Evolutionary conservation across 306 rosid genomes (phyloP).

Genomic region (Aeschynomene evenia): DNA sequence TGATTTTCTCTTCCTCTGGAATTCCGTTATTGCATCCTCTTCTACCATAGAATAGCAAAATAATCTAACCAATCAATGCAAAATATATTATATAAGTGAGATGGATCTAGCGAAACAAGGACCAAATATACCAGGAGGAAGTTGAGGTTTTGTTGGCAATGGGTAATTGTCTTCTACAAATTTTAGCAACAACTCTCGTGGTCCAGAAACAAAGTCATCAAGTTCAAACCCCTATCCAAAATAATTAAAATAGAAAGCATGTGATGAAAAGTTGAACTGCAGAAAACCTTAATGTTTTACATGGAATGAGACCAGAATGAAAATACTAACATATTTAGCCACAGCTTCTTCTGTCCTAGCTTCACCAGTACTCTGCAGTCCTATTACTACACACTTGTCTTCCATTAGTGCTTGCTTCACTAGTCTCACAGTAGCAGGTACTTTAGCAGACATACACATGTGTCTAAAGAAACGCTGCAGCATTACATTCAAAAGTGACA

Average conservation of each 20-base stretch:
- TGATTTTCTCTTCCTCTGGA: conserved; percentile 87
- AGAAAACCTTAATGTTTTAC: conserved; percentile 14
- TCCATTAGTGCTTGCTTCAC: conserved; percentile 78
- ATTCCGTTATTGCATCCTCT: conserved; percentile 88
- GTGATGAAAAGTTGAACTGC: conserved; percentile 11
- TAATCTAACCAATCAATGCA: conserved; percentile 14
- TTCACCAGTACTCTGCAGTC: conserved; percentile 99
- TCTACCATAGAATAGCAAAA: conserved; percentile 43
- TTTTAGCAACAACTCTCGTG: conserved; percentile 88
- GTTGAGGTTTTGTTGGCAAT: conserved; percentile 92
- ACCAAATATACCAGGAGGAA: conserved; percentile 61
- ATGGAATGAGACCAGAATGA: conserved; percentile 31
- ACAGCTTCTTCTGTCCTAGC: conserved; percentile 98
- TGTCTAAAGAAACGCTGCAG: conserved; percentile 97
- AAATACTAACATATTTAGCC: conserved; percentile 83
- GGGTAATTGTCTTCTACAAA: conserved; percentile 97
- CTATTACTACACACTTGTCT: conserved; percentile 89
- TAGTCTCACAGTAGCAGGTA: conserved; percentile 88
- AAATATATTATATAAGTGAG: conserved; percentile 23
- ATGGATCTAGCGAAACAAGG: conserved; percentile 14
- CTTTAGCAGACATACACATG: conserved; percentile 99
- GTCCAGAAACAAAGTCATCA: conserved; percentile 97
- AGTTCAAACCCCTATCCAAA: conserved; percentile 82
- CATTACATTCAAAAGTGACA: conserved; percentile 30
- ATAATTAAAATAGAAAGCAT: background rate